Evolutionary conservation across 2,329 filamentous ascomycete genomes (phyloP), one percentile per base, ranked within the genome.

Genomic region (Diaporthe sp.): DNA sequence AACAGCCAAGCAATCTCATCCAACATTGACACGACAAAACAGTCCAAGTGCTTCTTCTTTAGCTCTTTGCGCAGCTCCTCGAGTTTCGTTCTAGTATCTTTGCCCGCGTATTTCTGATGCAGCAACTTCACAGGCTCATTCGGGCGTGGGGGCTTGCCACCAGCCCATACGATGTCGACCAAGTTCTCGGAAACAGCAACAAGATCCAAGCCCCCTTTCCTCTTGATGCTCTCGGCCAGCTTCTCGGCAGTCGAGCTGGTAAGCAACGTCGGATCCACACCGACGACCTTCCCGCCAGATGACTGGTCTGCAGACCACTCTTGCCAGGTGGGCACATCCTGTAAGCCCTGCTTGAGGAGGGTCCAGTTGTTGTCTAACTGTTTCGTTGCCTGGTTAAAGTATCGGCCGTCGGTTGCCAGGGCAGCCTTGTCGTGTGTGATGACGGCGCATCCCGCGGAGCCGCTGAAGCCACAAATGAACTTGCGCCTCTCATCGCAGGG

Each of bases 1-100:
- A 98, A 98, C n/a, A 99, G 89, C 97, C 97, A 99, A 15, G 97
- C 97, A 79, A 98, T 92, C 84, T 99, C 97, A 80, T 99, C 97
- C 57, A 99, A 90, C 92, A 97, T 96, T 8, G 96, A 98, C 60
- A 98, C 91, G 66, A 98, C 92, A 78, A 98, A 95, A 1, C 95
- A 96, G 25, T 92, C 90, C 8, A 92, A 93, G 81, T 97, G 97
- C 85, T 94, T 97, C 87, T 97, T 98, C 76, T 94, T 92, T 22
- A 99, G 86, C 79, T 98, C 96, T 82, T 96, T 96, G n/a, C 96
- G 92, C 73, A 99, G 85, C 60, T 97, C 95, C 33, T 90, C 88
- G 12, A 99, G 90, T 85, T 99, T 99, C 60, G 93, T 90, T 78
- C 92, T 89, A 78, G 95, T 95, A 72, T 92, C 89, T 83, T 97